These are phyloP conservation scores for Knufia petricola DNA, from an alignment of 2,329 filamentous ascomycete genomes.

Conservation along the genomic window DNA sequence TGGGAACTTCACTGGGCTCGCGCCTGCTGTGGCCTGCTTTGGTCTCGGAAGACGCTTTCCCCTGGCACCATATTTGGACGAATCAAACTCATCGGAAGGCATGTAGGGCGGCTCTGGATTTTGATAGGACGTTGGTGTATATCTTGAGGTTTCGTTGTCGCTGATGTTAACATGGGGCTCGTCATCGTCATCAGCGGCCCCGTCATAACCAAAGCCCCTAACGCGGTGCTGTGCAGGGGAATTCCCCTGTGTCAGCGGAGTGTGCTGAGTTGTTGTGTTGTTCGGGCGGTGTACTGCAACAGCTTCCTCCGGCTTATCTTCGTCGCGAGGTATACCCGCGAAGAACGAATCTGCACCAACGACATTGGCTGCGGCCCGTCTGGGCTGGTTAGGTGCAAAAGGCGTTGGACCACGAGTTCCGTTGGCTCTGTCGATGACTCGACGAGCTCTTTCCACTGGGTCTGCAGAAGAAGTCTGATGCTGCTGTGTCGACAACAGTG, in stretches of 20 bases:
- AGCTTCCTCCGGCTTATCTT: background rate
- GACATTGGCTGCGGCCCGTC: background rate
- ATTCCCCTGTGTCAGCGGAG: too few species aligned
- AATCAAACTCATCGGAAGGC: background rate
- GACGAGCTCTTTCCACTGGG: background rate
- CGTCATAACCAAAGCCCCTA: conserved; percentile 3
- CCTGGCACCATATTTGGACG: background rate
- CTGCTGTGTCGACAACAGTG: background rate
- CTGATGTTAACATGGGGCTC: background rate
- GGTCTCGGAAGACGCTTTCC: background rate
- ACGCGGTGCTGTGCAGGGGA: background rate
- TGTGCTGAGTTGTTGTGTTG: background rate
- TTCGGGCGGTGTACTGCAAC: background rate
- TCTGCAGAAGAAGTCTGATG: background rate
- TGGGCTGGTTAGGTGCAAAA: background rate
- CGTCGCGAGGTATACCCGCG: conserved; percentile 1
- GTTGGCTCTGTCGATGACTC: background rate
- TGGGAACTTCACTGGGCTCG: background rate
- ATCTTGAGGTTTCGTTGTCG: background rate
- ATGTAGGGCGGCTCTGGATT: background rate
- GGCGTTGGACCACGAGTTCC: background rate
- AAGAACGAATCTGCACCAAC: conserved; percentile 1
- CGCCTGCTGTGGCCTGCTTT: background rate
- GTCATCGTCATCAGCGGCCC: background rate
- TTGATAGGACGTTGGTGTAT: background rate